Percentiles rank a stretch among this genome's conserved stretches.
Conservation (phyloP, 2,329 filamentous ascomycete genomes). For the Ambrosiella cleistominuta region DNA sequence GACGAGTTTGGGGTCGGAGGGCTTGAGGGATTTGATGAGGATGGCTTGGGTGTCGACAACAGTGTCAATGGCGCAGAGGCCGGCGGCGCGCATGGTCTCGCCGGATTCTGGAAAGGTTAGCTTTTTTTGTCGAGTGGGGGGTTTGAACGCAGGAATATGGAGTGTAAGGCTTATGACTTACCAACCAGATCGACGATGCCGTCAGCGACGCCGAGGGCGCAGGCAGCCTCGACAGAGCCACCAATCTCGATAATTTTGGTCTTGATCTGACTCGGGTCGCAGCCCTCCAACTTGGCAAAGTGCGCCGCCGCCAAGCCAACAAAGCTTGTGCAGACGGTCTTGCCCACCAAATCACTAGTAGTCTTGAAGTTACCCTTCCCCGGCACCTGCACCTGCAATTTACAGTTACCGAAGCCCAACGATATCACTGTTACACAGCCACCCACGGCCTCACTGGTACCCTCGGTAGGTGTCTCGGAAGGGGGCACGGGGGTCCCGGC, state of each 20-base stretch:
- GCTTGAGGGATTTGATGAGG: slow-evolving; percentile 75
- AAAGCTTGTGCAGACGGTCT: slow-evolving; percentile 92
- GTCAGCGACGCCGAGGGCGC: slow-evolving; percentile 85
- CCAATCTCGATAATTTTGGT: slow-evolving; percentile 90
- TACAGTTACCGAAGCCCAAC: slow-evolving; percentile 77
- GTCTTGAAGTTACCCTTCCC: slow-evolving; percentile 57
- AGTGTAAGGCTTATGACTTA: slow-evolving; percentile 29
- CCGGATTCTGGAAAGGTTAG: slow-evolving; percentile 56
- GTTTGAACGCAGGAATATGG: neutral
- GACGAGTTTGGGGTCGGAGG: slow-evolving; percentile 64
- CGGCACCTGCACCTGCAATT: slow-evolving; percentile 91
- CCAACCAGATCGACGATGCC: slow-evolving; percentile 95
- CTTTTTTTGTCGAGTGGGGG: neutral
- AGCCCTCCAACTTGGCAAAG: slow-evolving; percentile 58
- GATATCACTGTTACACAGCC: slow-evolving; percentile 78
- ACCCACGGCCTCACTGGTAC: slow-evolving; percentile 28
- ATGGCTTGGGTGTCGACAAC: slow-evolving; percentile 77
- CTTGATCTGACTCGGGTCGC: slow-evolving; percentile 25
- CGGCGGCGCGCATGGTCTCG: slow-evolving; percentile 93
- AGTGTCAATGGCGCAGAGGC: slow-evolving; percentile 84
- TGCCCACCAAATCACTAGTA: slow-evolving; percentile 67
- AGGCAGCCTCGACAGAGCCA: slow-evolving; percentile 93
- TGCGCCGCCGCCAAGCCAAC: slow-evolving; percentile 68
- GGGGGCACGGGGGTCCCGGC: slow-evolving; percentile 16
- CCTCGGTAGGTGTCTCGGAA: slow-evolving; percentile 12